Evolutionary conservation across 2,329 filamentous ascomycete species (phyloP).

Genomic region (Elsinoe arachidis): DNA sequence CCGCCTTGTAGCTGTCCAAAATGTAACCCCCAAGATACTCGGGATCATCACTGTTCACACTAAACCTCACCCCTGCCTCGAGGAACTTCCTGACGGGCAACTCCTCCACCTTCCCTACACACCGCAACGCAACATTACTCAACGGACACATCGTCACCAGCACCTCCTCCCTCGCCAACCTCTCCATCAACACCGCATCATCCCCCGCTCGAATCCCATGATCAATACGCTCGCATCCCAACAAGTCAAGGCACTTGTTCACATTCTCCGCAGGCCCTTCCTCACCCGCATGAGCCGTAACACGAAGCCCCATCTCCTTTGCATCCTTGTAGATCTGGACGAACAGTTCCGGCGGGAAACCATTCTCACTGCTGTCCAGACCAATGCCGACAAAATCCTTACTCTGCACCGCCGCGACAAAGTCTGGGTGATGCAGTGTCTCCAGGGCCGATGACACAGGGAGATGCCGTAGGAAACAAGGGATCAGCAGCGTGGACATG

Average conservation of each 20-base stretch:
- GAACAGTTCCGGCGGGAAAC: conserved; percentile 46
- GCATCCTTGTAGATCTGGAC: conserved; percentile 52
- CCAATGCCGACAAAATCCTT: conserved; percentile 55
- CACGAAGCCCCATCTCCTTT: conserved; percentile 43
- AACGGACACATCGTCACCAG: conserved; percentile 65
- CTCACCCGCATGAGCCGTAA: conserved; percentile 70
- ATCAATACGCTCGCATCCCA: conserved; percentile 61
- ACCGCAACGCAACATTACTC: conserved; percentile 60
- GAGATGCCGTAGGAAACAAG: conserved; percentile 46
- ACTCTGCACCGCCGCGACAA: conserved; percentile 34
- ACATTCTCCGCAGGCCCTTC: conserved; percentile 64
- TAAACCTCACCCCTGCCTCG: conserved; percentile 56
- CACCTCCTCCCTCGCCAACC: conserved; percentile 49
- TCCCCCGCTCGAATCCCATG: conserved; percentile 61
- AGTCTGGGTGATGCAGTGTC: conserved; percentile 4
- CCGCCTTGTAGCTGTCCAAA: conserved; percentile 64
- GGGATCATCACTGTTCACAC: conserved; percentile 66
- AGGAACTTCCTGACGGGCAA: conserved; percentile 57
- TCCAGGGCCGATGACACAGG: conserved; percentile 32
- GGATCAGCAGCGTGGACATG: conserved; percentile 13
- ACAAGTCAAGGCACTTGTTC: conserved; percentile 50
- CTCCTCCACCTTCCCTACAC: conserved; percentile 44
- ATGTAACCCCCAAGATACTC: conserved; percentile 71
- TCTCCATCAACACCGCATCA: conserved; percentile 49
- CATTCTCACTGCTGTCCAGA: conserved; percentile 52